A percentile compares a stretch with the other conserved stretches of the same genome.
Conservation (phyloP, 345 rosid genomes). For the Pelargonium nanum region DNA sequence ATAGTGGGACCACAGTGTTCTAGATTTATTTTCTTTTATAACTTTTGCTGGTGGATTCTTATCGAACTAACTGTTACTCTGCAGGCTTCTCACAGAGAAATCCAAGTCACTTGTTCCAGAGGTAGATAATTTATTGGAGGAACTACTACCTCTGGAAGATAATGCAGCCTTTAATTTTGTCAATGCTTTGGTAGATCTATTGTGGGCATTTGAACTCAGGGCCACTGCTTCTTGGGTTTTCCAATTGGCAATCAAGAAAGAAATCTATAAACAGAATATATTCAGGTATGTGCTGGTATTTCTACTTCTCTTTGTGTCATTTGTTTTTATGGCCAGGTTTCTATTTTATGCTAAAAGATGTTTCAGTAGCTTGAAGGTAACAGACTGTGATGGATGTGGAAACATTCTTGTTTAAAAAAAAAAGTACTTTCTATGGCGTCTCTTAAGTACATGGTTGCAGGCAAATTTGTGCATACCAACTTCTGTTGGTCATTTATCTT, state of each 20-base stretch:
- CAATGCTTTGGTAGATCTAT: slow-evolving; percentile 72
- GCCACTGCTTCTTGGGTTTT: slow-evolving; percentile 91
- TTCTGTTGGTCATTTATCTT: neutral
- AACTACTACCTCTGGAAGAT: slow-evolving; percentile 57
- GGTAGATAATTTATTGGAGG: slow-evolving; percentile 55
- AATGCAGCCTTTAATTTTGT: slow-evolving; percentile 83
- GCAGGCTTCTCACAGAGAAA: slow-evolving; percentile 62
- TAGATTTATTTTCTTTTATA: neutral
- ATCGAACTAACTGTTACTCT: slow-evolving; percentile 16
- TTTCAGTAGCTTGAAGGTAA: neutral
- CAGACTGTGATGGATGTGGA: neutral
- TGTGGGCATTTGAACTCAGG: slow-evolving; percentile 91
- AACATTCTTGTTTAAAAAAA: neutral
- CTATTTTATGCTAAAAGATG: too few relatives aligned
- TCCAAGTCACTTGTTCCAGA: slow-evolving; percentile 48
- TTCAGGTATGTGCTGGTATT: slow-evolving; percentile 45
- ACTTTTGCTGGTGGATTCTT: neutral
- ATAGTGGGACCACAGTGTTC: slow-evolving; percentile 2
- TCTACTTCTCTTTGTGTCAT: neutral
- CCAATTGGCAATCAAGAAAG: slow-evolving; percentile 68
- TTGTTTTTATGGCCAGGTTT: too few relatives aligned
- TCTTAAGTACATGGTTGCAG: too few relatives aligned
- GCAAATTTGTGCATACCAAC: too few relatives aligned
- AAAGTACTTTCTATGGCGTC: neutral
- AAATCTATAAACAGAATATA: slow-evolving; percentile 55